Evolutionary conservation across 2,329 filamentous ascomycete species (phyloP).

Genomic region (Ramularia endophylla): DNA sequence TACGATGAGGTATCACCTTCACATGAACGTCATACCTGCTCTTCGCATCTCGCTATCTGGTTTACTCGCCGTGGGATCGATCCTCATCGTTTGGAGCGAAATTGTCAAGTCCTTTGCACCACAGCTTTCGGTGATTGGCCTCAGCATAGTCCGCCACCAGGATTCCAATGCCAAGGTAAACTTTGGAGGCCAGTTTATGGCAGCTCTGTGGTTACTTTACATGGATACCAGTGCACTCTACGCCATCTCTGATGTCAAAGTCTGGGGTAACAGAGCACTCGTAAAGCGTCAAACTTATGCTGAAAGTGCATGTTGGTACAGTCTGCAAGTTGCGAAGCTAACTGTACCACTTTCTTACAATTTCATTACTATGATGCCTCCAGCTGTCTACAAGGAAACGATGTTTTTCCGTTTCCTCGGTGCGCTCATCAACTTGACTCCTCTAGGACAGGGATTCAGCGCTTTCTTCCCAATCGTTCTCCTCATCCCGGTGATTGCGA

Average conservation of each 20-base stretch:
- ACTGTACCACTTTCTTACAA: conserved; percentile 94
- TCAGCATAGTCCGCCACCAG: conserved; percentile 69
- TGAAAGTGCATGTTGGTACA: conserved; percentile 94
- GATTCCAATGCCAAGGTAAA: conserved; percentile 66
- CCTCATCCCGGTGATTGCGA: conserved; percentile 76
- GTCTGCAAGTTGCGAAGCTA: conserved; percentile 83
- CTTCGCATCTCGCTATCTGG: conserved; percentile 59
- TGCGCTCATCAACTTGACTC: conserved; percentile 72
- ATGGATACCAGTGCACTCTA: conserved; percentile 89
- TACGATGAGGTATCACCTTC: conserved; percentile 70
- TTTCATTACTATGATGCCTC: conserved; percentile 83
- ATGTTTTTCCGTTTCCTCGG: conserved; percentile 87
- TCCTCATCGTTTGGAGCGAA: conserved; percentile 89
- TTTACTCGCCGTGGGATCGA: conserved; percentile 67
- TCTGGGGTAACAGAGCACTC: conserved; percentile 93
- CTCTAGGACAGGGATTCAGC: conserved; percentile 77
- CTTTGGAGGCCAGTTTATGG: conserved; percentile 78
- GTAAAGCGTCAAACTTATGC: conserved; percentile 87
- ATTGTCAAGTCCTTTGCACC: conserved; percentile 77
- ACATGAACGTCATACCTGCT: conserved; percentile 68
- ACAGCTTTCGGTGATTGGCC: conserved; percentile 63
- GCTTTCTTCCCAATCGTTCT: conserved; percentile 85
- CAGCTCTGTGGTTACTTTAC: conserved; percentile 85
- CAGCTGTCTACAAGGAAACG: conserved; percentile 65
- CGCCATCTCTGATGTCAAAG: conserved; percentile 85